phyloP scores from a whole-genome alignment of 345 rosid species.

The Adansonia digitata region DNA sequence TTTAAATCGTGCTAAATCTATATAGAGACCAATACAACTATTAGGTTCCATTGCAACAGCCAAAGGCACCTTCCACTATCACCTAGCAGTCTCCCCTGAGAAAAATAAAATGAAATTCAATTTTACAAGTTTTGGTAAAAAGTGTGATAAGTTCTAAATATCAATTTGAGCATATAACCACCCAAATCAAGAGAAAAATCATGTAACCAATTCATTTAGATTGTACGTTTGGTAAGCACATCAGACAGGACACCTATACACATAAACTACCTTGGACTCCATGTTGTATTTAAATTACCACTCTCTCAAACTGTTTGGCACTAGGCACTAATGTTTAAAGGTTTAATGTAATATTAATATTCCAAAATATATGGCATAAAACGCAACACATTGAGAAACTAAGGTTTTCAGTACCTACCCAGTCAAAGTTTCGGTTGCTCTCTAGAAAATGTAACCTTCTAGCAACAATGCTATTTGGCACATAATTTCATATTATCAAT shows the following conservation, averaged over 20 bases:
- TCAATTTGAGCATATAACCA: neutral
- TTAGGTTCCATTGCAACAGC: neutral
- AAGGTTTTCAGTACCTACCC: neutral
- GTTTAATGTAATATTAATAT: neutral
- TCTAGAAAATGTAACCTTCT: neutral
- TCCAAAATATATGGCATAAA: neutral
- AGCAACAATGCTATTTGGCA: neutral
- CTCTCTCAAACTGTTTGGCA: neutral
- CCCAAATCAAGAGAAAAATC: neutral
- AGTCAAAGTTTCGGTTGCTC: neutral
- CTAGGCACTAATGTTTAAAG: neutral
- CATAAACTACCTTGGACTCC: neutral
- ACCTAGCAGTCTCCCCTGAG: neutral
- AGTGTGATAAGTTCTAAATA: neutral
- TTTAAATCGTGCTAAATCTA: neutral
- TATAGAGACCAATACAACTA: neutral
- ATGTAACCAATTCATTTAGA: neutral
- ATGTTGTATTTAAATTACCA: neutral
- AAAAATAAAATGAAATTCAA: neutral
- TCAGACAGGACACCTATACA: neutral
- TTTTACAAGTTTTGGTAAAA: neutral
- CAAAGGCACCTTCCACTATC: neutral
- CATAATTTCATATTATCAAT: neutral
- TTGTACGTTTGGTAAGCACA: neutral
- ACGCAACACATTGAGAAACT: neutral